Conservation (phyloP, 1,284 basidiomycete genomes). For the Entoloma clypeatum region DNA sequence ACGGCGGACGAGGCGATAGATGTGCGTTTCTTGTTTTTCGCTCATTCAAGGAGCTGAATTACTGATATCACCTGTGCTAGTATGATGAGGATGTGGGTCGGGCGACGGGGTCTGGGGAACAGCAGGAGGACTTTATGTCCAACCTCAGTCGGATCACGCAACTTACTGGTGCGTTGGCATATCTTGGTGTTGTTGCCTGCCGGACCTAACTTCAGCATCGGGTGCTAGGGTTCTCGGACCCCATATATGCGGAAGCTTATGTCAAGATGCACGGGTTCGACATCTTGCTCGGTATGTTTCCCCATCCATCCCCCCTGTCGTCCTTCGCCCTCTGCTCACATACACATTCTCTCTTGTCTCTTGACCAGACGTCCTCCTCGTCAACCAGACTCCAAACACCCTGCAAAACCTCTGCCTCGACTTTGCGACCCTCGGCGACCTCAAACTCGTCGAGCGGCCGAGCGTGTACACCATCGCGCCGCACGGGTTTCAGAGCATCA, state of each 20-base stretch:
- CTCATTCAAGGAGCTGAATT: neutral
- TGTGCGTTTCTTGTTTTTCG: slow-evolving; percentile 44
- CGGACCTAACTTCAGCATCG: neutral
- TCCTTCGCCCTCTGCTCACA: neutral
- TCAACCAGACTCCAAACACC: slow-evolving; percentile 95
- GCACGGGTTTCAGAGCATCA: slow-evolving; percentile 97
- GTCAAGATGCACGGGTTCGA: slow-evolving; percentile 99
- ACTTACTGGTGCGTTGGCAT: slow-evolving; percentile 67
- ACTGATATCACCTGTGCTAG: slow-evolving; percentile 36
- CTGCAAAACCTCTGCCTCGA: slow-evolving; percentile 97
- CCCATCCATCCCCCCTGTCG: neutral
- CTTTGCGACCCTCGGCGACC: slow-evolving; percentile 95
- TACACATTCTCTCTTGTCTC: slow-evolving; percentile 9
- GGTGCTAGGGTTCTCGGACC: slow-evolving; percentile 87
- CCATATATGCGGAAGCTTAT: slow-evolving; percentile 97
- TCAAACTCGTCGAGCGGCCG: slow-evolving; percentile 96
- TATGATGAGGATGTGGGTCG: slow-evolving; percentile 87
- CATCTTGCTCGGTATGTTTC: slow-evolving; percentile 74
- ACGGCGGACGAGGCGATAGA: slow-evolving; percentile 76
- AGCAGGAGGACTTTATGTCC: slow-evolving; percentile 94
- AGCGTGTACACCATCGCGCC: slow-evolving; percentile 91
- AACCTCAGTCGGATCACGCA: slow-evolving; percentile 95
- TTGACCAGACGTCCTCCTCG: slow-evolving; percentile 81
- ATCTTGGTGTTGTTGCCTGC: neutral
- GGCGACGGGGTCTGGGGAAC: slow-evolving; percentile 84